phyloP scores from a whole-genome alignment of 495 filamentous ascomycete species.

The Aspergillus sparsus region DNA sequence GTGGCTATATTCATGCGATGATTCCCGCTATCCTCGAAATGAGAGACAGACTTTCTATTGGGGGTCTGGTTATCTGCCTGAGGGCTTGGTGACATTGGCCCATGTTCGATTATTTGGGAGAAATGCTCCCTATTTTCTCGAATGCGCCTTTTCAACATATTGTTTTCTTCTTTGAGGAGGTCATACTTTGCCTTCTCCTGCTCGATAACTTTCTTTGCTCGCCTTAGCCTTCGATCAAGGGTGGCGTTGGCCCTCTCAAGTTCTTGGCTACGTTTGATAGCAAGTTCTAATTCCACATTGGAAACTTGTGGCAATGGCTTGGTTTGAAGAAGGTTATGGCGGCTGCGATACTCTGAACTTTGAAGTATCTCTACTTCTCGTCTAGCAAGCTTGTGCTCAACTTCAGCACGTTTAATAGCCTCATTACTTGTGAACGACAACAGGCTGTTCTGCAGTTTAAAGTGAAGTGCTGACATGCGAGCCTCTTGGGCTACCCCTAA shows the following conservation, averaged over 20 bases:
- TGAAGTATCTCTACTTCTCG: conserved; percentile 88
- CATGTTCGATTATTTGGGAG: conserved; percentile 62
- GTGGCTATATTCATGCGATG: conserved; percentile 59
- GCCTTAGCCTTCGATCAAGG: conserved; percentile 63
- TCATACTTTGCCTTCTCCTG: conserved; percentile 55
- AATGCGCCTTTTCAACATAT: conserved; percentile 77
- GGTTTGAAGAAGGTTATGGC: conserved; percentile 39
- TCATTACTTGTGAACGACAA: conserved; percentile 84
- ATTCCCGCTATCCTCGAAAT: conserved; percentile 47
- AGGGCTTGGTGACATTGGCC: conserved; percentile 43
- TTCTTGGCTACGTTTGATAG: conserved; percentile 54
- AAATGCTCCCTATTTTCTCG: conserved; percentile 84
- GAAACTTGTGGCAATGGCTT: conserved; percentile 33
- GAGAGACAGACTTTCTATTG: conserved; percentile 46
- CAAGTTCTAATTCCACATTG: conserved; percentile 45
- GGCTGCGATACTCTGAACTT: conserved; percentile 49
- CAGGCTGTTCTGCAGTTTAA: conserved; percentile 88
- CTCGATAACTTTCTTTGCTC: conserved; percentile 75
- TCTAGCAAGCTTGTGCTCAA: conserved; percentile 91
- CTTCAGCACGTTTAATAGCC: conserved; percentile 80
- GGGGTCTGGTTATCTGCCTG: conserved; percentile 50
- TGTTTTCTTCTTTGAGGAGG: conserved; percentile 65
- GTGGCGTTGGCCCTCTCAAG: conserved; percentile 64
- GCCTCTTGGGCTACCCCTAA: conserved; percentile 57
- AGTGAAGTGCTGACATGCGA: conserved; percentile 83